Conservation (phyloP, 2,329 filamentous ascomycete species). For the Exophiala oligosperma region DNA sequence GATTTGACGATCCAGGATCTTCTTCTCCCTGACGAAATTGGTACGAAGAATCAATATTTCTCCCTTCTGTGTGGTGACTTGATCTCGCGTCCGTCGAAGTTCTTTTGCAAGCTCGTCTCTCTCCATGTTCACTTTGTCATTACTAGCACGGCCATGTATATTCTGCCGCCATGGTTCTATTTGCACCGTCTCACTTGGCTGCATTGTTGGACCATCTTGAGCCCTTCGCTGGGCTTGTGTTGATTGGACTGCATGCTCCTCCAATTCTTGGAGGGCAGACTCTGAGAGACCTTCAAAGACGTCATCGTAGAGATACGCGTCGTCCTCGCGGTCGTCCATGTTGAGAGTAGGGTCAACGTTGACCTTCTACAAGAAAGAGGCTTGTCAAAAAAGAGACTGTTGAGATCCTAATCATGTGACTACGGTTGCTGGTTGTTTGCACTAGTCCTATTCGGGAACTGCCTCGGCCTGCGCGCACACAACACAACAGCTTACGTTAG, state of each 20-base stretch:
- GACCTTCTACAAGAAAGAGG: too few species aligned
- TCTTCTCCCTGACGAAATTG: slow-evolving; percentile 54
- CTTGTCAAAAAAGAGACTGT: too few species aligned
- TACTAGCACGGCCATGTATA: slow-evolving; percentile 5
- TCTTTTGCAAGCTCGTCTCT: slow-evolving; percentile 41
- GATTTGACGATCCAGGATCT: slow-evolving; percentile 56
- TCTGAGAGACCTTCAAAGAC: slow-evolving; percentile 46
- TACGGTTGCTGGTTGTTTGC: too few species aligned
- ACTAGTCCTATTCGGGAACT: too few species aligned
- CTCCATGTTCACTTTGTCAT: slow-evolving; percentile 36
- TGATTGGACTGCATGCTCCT: slow-evolving; percentile 47
- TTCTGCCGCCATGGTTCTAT: too few species aligned
- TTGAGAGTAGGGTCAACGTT: slow-evolving; percentile 26
- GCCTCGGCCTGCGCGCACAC: too few species aligned
- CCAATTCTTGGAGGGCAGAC: slow-evolving; percentile 44
- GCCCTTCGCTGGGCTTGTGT: slow-evolving; percentile 32
- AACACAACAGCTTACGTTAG: too few species aligned
- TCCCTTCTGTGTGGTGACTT: slow-evolving; percentile 54
- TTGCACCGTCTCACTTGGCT: not conserved
- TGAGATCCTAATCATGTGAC: too few species aligned
- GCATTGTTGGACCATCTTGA: not conserved
- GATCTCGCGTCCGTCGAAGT: slow-evolving; percentile 39
- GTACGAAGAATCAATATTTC: slow-evolving; percentile 63
- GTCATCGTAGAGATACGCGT: slow-evolving; percentile 46
- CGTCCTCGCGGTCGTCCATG: slow-evolving; percentile 49